These are phyloP conservation scores for Ottelia alismoides DNA, from an alignment of 106 monocot species.

Conservation along the genomic window DNA sequence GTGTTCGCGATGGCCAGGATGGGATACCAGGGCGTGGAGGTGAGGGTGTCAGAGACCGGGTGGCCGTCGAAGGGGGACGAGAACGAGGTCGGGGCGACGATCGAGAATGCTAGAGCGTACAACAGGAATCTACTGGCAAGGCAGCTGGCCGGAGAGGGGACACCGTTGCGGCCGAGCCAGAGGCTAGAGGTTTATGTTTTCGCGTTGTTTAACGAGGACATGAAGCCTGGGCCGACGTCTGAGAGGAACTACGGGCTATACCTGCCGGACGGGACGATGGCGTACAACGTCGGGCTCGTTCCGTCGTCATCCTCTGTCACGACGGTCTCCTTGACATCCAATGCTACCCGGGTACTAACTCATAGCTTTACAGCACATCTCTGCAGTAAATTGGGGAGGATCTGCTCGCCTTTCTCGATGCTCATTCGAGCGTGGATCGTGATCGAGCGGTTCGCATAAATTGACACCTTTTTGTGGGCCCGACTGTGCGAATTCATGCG, in stretches of 20 bases:
- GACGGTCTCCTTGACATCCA: too few species aligned
- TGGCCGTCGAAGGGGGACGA: slow-evolving; percentile 9
- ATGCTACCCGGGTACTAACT: too few species aligned
- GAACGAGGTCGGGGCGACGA: slow-evolving; percentile 1
- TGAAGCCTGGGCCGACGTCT: slow-evolving; percentile 8
- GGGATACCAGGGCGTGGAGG: background rate
- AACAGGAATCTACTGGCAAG: background rate
- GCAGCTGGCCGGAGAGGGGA: background rate
- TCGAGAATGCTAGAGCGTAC: slow-evolving; percentile 7
- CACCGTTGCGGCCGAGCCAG: slow-evolving; percentile 1
- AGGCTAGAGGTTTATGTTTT: slow-evolving; percentile 2
- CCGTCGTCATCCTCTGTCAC: too few species aligned
- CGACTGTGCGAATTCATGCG: too few species aligned
- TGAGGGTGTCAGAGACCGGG: slow-evolving; percentile 9
- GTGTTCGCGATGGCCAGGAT: slow-evolving; percentile 5
- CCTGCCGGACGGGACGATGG: slow-evolving; percentile 1
- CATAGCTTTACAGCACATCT: too few species aligned
- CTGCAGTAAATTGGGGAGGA: too few species aligned
- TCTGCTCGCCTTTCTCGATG: too few species aligned
- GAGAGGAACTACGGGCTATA: slow-evolving; percentile 15
- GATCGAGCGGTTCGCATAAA: too few species aligned
- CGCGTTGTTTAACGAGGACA: slow-evolving; percentile 10
- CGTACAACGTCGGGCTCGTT: slow-evolving; percentile 4
- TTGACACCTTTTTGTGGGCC: too few species aligned
- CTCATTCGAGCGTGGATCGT: too few species aligned